Base-by-base conservation (phyloP, 768 basidiomycete genomes). In the Agaricus sinodeliciosus region DNA sequence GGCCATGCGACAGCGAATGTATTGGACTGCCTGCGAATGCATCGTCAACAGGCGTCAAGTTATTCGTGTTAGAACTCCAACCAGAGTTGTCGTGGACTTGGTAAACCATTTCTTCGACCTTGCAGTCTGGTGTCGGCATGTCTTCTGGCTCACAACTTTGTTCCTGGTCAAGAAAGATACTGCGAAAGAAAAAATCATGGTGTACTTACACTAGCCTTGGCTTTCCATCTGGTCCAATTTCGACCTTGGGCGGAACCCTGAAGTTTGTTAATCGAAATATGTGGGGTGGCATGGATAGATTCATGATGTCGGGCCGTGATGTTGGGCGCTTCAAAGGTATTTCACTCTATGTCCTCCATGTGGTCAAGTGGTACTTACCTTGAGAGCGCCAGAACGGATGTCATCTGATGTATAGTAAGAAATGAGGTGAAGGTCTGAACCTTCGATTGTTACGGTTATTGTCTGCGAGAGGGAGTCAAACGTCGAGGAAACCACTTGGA, bases 401-500 rank as follows among this genome's bases (percentile, higher is more conserved):
- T 93, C 90, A 43, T 88, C 84, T 39, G 85, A 78, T 6, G 84
- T 84, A 65, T 90, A 92, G 71, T 93, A 92, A 13, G 87, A 87
- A 56, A 92, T 82, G 56, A 91, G 76, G 63, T 92, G 90, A 47
- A 90, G 80, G 69, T 89, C 83, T 46, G 83, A 85, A 12, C 84
- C 84, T 56, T 88, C 85, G 51, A 88, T 81, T 36, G 80, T 81
- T 45, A 91, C 84, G 8, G 90, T 90, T 61, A 91, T 90, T n/a
- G 89, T 91, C 88, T 92, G 65, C 35, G 35, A 52, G 42, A n/a
- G 25, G 9, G 22, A 18, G 16, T 26, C 12, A 39, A 15, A 34
- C 3, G 43, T 48, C 11, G 22, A 31, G 16, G 18, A 16, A 28
- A 36, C 3, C 28, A 31, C 19, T 11, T 15, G 16, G 18, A 27